Base-by-base conservation (phyloP, 306 rosid genomes). In the Glycyrrhiza uralensis region DNA sequence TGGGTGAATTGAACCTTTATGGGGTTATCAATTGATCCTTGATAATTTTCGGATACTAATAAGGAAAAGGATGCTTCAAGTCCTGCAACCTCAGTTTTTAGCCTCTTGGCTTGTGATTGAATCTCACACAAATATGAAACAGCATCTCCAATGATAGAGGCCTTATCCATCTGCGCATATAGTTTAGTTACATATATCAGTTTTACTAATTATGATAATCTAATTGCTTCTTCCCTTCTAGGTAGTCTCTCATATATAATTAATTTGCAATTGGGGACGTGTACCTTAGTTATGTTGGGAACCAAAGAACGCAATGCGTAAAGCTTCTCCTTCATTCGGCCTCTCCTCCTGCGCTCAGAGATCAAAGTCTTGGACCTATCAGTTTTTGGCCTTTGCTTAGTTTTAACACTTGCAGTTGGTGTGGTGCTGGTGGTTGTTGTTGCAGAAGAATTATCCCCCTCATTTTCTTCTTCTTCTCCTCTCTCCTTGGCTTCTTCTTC, bases 261-360 rank as follows among this genome's bases (percentile, higher is more conserved):
- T n/a, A n/a, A n/a, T n/a, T n/a, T n/a, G n/a, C n/a, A n/a, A n/a
- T n/a, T n/a, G n/a, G n/a, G 2, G 32, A 42, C 3, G 35, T 56
- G 7, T 79, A 90, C 98, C 92, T 93, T 91, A 10, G 93, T 86
- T 57, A 93, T 93, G 82, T 81, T 87, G 12, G 98, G 98, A 79
- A 93, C 98, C 78, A 89, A 82, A 55, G 97, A 61, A 38, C 97
- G 79, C 76, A 93, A 83, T 74, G 94, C 86, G 14, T 91, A 89
- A 50, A 93, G 98, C 83, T 89, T 89, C 38, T 93, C 97, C 80
- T 93, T 93, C 98, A 89, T 89, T 63, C 83, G 68, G 4, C 89
- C 80, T 39, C 96, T 84, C 41, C 92, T 83, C 72, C 66, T 85
- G 29, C 87, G 45, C 79, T 92, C 95, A 0, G 89, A 90, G 33